Conservation (phyloP, 148 eudicot species). For the Vaccinium corymbosum region DNA sequence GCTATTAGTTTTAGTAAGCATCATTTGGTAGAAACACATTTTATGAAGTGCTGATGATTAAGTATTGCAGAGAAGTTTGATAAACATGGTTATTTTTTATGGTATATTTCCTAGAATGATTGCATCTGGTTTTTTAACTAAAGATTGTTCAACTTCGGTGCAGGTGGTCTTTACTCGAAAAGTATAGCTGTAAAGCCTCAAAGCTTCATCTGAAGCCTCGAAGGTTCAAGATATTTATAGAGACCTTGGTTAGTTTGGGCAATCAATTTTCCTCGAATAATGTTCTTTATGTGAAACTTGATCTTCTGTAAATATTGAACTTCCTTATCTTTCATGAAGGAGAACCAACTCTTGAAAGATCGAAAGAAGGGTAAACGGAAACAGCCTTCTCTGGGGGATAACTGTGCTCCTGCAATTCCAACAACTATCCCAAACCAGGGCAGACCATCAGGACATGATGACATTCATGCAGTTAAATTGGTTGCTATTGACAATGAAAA, state of each 20-base stretch:
- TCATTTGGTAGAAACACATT: slow-evolving; percentile 3
- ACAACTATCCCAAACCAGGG: slow-evolving; percentile 46
- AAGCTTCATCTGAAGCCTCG: slow-evolving; percentile 99
- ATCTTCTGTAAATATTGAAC: slow-evolving; percentile 19
- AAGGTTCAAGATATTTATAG: slow-evolving; percentile 81
- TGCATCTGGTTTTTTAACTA: not conserved
- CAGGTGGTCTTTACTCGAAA: slow-evolving; percentile 98
- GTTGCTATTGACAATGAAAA: slow-evolving; percentile 62
- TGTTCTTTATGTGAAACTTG: slow-evolving; percentile 6
- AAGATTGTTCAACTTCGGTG: slow-evolving; percentile 10
- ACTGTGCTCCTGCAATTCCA: slow-evolving; percentile 36
- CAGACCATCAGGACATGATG: slow-evolving; percentile 50
- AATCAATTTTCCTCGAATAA: not conserved
- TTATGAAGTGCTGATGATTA: not conserved
- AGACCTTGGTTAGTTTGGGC: slow-evolving; percentile 77
- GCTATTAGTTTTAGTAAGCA: not conserved
- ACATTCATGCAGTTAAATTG: slow-evolving; percentile 46
- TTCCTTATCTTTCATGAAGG: slow-evolving; percentile 48
- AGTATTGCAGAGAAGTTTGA: not conserved
- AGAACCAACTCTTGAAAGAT: slow-evolving; percentile 84
- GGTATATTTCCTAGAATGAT: not conserved
- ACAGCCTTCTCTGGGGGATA: slow-evolving; percentile 60
- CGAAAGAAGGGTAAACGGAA: slow-evolving; percentile 68
- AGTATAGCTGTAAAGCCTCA: slow-evolving; percentile 96
- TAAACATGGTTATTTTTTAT: not conserved